Evolutionary conservation across 2,329 filamentous ascomycete genomes (phyloP).

Genomic region (Penicillium sp.): DNA sequence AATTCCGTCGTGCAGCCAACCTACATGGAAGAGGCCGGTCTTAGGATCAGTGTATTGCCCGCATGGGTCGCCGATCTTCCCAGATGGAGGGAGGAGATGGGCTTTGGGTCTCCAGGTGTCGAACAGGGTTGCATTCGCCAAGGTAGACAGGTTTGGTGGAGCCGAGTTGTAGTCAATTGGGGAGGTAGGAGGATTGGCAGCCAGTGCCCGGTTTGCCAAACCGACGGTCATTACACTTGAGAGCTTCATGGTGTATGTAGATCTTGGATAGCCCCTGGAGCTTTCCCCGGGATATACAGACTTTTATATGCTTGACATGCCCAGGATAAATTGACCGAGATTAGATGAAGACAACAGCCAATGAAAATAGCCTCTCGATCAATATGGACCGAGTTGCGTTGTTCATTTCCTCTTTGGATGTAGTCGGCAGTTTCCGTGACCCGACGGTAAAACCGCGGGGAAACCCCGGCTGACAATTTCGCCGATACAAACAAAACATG

Average conservation of each 20-base stretch:
- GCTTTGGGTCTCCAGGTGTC: constrained; percentile 22
- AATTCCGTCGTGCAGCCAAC: constrained; percentile 21
- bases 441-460: constrained; percentile 8
- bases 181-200: not conserved
- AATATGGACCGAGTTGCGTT: not conserved
- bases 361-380: not conserved
- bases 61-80: constrained; percentile 22
- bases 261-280: not conserved
- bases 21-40: constrained; percentile 22
- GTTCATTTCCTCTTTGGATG: constrained; percentile 7
- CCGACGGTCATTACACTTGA: not conserved
- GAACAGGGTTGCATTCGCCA: constrained; percentile 16
- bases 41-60: constrained; percentile 20
- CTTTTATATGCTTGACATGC: not conserved
- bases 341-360: not conserved
- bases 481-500: not conserved
- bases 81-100: constrained; percentile 19
- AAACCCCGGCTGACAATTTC: constrained; percentile 7
- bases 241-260: constrained; percentile 1
- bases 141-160: constrained; percentile 18
- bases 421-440: constrained; percentile 3
- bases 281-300: not conserved
- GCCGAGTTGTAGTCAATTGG: constrained; percentile 12
- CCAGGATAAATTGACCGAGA: not conserved
- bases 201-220: not conserved